Base-by-base conservation (phyloP, 1,284 basidiomycete genomes). In the Apiotrichum mycotoxinovorans region DNA sequence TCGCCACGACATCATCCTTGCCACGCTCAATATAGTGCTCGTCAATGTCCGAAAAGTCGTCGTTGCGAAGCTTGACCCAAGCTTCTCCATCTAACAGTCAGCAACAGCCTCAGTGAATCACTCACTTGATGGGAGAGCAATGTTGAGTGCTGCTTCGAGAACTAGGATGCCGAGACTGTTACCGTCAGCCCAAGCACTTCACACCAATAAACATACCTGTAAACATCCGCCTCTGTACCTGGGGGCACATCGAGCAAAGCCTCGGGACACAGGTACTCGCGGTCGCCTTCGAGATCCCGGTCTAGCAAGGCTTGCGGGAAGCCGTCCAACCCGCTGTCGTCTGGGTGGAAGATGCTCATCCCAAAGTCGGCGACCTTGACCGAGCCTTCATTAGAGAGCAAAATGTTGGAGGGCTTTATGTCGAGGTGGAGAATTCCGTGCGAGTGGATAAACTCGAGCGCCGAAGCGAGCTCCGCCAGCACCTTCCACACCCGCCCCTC, bases 311-410 rank as follows among this genome's bases (percentile, higher is more conserved):
- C 64, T 40, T 60, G 61, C 1, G 69, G 66, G 26, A 68, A 64
- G 40, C n/a, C 22, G 4, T 23, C 37, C 37, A 27, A 4, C 37
- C 15, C 35, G 20, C 18, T n/a, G 27, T 51, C 49, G 4, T 34
- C 27, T 11, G 26, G 38, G 23, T 41, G 26, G 42, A 72, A 92
- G 88, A 58, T 40, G 42, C 62, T 63, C 85, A 97, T 90, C 11
- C 95, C 96, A 80, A 98, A 97, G 76, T 98, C 96, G 14, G 92
- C 92, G 68, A 98, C 91, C 79, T 92, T 93, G 78, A 98, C 87
- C 23, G 88, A 84, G 1, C 95, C 96, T 52, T 87, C 84, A 22
- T 82, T 81, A 5, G 90, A 92, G 66, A 98, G 83, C 71, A 98
- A 91, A 51, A 98, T 86, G 73, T 98, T 98, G 53, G 90, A 91